Percentiles rank a stretch among this genome's conserved stretches.
These are phyloP conservation scores for Colletotrichum gigasporum DNA, from an alignment of 2,329 filamentous ascomycete species.

Conservation along the genomic window DNA sequence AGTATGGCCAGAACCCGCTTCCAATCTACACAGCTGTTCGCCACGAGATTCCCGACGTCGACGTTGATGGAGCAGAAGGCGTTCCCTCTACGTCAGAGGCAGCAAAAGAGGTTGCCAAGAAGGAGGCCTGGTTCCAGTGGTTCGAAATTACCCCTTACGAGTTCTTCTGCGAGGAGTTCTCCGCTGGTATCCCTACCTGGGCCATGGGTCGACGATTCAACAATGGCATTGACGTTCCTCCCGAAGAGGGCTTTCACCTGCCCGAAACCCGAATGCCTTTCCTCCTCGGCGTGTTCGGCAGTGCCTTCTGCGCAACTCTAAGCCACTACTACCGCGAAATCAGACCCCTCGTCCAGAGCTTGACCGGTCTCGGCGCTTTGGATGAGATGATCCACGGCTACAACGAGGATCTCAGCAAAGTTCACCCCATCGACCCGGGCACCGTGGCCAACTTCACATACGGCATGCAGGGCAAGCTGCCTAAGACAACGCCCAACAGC, in stretches of 20 bases:
- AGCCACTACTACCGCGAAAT: conserved; percentile 97
- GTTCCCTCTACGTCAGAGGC: conserved; percentile 50
- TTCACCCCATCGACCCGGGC: conserved; percentile 94
- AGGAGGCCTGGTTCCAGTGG: conserved; percentile 96
- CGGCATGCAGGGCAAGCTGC: conserved; percentile 80
- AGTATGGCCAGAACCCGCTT: conserved; percentile 82
- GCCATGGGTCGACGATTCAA: conserved; percentile 86
- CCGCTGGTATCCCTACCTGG: conserved; percentile 94
- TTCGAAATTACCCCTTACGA: conserved; percentile 96
- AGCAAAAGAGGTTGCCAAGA: conserved; percentile 62
- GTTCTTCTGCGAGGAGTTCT: conserved; percentile 92
- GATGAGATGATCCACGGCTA: conserved; percentile 82
- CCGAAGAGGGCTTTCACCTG: conserved; percentile 73
- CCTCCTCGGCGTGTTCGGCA: conserved; percentile 94
- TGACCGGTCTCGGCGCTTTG: conserved; percentile 79
- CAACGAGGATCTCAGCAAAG: conserved; percentile 85
- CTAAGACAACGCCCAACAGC: conserved; percentile 79
- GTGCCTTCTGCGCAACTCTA: conserved; percentile 93
- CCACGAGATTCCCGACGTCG: conserved; percentile 86
- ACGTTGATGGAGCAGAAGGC: conserved; percentile 49
- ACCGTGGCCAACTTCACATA: conserved; percentile 89
- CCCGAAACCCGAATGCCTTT: conserved; percentile 87
- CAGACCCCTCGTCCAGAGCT: conserved; percentile 78
- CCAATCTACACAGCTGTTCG: conserved; percentile 96
- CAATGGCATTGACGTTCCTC: conserved; percentile 71